Conservation (phyloP, 1,284 basidiomycete species). For the Bondarzewia mesenterica region DNA sequence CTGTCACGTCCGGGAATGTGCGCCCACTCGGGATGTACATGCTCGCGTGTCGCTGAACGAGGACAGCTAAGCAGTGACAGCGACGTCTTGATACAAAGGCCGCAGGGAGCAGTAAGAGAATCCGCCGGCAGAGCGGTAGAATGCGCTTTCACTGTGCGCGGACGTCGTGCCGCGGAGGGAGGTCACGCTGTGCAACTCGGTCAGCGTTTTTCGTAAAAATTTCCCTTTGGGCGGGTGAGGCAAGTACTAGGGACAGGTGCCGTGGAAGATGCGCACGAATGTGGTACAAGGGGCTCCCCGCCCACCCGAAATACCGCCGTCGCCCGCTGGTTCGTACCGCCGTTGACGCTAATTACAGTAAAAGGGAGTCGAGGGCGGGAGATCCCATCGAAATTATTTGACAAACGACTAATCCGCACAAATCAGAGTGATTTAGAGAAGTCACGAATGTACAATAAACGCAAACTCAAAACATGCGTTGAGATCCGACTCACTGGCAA, state of each 20-base stretch:
- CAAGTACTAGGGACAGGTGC: not conserved
- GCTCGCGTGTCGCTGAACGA: slow-evolving; percentile 21
- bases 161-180: slow-evolving; percentile 16
- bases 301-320: slow-evolving; percentile 16
- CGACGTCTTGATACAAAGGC: slow-evolving; percentile 30
- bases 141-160: slow-evolving; percentile 21
- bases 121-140: not conserved
- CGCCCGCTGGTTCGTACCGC: slow-evolving; percentile 2
- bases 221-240: not conserved
- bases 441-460: no score
- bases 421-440: no score
- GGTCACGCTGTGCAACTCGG: slow-evolving; percentile 1
- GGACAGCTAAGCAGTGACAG: slow-evolving; percentile 23
- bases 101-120: slow-evolving; percentile 25
- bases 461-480: no score
- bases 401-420: slow-evolving; percentile 12
- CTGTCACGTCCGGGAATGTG: slow-evolving; percentile 36
- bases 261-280: slow-evolving; percentile 1
- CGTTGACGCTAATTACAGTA: not conserved
- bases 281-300: not conserved
- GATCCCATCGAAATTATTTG: slow-evolving; percentile 16
- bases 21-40: slow-evolving; percentile 17
- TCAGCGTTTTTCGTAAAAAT: not conserved
- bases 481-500: slow-evolving; percentile 15
- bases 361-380: slow-evolving; percentile 18